Evolutionary conservation across 2,329 filamentous ascomycete species (phyloP).

Genomic region (Ophiostoma pallidulum): DNA sequence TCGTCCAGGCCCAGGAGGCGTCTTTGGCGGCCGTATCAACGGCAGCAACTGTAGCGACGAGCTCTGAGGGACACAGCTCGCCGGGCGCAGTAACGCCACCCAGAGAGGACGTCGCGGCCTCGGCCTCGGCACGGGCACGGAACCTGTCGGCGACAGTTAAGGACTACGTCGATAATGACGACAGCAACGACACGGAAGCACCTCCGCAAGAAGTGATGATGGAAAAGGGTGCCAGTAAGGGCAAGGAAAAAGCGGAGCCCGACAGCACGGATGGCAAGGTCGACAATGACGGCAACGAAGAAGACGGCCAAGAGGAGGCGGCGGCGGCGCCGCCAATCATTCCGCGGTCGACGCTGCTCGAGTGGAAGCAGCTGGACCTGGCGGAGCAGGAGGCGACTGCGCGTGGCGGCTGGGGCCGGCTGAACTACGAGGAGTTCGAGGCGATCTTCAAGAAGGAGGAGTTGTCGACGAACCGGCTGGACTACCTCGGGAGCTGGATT

Average conservation of each 20-base stretch:
- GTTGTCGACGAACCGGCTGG: conserved; percentile 53
- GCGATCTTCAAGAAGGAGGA: conserved; percentile 60
- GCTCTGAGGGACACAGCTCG: conserved; percentile 7
- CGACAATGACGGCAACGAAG: neutral
- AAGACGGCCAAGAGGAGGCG: neutral
- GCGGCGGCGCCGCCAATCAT: conserved; percentile 12
- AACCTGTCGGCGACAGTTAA: too few species aligned
- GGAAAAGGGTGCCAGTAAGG: neutral
- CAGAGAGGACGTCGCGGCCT: too few species aligned
- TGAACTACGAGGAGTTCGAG: conserved; percentile 74
- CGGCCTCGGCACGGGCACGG: too few species aligned
- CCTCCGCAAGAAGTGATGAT: neutral
- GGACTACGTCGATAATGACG: too few species aligned
- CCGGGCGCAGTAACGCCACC: neutral
- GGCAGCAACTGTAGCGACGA: conserved; percentile 10
- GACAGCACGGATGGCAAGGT: neutral
- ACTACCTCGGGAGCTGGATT: conserved; percentile 85
- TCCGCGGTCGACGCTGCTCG: conserved; percentile 29
- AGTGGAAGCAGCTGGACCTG: conserved; percentile 49
- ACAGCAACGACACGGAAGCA: neutral
- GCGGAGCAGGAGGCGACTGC: conserved; percentile 59
- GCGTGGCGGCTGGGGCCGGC: conserved; percentile 69
- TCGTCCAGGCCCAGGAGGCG: conserved; percentile 1
- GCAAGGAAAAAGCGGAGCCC: neutral
- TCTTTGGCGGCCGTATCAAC: conserved; percentile 4